Evolutionary conservation across 129 eudicot species (phyloP), one percentile per base, ranked within the genome.

Genomic region (Flaveria sonorensis): DNA sequence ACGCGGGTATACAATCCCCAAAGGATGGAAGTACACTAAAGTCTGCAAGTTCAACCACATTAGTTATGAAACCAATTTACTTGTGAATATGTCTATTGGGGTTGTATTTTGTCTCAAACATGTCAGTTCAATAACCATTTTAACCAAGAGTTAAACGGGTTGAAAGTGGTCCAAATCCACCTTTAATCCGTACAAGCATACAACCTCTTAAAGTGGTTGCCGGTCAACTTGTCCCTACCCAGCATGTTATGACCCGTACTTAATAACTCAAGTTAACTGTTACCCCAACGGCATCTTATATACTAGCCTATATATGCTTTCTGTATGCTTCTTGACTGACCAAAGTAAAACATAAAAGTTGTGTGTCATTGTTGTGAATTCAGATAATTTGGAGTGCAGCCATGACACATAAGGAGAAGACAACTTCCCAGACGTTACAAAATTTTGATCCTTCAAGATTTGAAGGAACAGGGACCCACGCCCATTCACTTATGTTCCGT

Each of bases 1-100:
- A 83, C 21, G 90, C 80, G 0, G 87, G 90, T 88, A 79, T 30
- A 78, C 82, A 53, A 86, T 89, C 11, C 94, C 89, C 64, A 86
- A 82, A 74, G 88, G 91, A 74, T 86, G 88, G 85, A 84, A 89
- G 91, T 62, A 62, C 14, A 19, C 62, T 8, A 6, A 53, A 18
- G 62, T 55, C 13, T 0, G 13, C 11, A 4, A 5, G 10, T 15
- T 21, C 19, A 0, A 30, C 18, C n/a, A 0, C n/a, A n/a, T n/a
- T n/a, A n/a, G n/a, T n/a, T n/a, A n/a, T n/a, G n/a, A n/a, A n/a
- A n/a, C n/a, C n/a, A n/a, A 3, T 65, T 65, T 65, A 65, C 20
- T 30, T 0, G 2, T 28, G 2, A 13, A 12, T 0, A 0, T 1
- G 59, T 24, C 20, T 12, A 62, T 6, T 15, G 14, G 1, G 19